Conservation (phyloP, 2,329 filamentous ascomycete species). For the Mycosphaerella sp. region DNA sequence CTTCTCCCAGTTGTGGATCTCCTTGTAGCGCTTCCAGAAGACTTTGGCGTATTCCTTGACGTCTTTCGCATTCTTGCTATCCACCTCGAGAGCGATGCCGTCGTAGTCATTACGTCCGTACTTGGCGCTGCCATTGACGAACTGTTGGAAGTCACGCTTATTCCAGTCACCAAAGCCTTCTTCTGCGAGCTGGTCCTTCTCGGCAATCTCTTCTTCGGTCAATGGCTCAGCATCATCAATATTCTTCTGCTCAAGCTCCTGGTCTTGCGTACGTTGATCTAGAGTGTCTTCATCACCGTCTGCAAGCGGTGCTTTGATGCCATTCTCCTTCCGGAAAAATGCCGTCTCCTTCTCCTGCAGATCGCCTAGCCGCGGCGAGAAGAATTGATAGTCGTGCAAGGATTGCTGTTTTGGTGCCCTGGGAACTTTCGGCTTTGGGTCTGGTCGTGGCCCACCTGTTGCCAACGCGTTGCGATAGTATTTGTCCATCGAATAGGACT, state of each 20-base stretch:
- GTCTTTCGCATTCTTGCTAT: conserved; percentile 79
- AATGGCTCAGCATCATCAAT: conserved; percentile 87
- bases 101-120: conserved; percentile 83
- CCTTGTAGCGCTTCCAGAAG: conserved; percentile 92
- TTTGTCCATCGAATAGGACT: conserved; percentile 97
- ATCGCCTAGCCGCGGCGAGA: conserved; percentile 73
- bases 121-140: conserved; percentile 89
- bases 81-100: conserved; percentile 79
- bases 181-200: conserved; percentile 74
- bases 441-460: conserved; percentile 69
- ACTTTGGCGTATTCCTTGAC: conserved; percentile 88
- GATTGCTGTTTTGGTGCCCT: conserved; percentile 85
- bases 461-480: conserved; percentile 92
- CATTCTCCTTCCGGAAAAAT: conserved; percentile 91
- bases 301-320: conserved; percentile 83
- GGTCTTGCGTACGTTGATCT: conserved; percentile 78
- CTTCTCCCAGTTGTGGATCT: conserved; percentile 83
- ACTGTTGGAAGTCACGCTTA: conserved; percentile 95
- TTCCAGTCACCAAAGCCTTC: conserved; percentile 95
- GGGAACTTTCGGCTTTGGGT: conserved; percentile 91
- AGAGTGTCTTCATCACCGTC: conserved; percentile 85
- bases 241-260: conserved; percentile 78
- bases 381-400: conserved; percentile 97
- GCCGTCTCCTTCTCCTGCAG: conserved; percentile 96
- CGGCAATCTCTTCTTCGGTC: conserved; percentile 80